Evolutionary conservation across 805 yeast species (phyloP).

Genomic region (Kuraishia ogatae): DNA sequence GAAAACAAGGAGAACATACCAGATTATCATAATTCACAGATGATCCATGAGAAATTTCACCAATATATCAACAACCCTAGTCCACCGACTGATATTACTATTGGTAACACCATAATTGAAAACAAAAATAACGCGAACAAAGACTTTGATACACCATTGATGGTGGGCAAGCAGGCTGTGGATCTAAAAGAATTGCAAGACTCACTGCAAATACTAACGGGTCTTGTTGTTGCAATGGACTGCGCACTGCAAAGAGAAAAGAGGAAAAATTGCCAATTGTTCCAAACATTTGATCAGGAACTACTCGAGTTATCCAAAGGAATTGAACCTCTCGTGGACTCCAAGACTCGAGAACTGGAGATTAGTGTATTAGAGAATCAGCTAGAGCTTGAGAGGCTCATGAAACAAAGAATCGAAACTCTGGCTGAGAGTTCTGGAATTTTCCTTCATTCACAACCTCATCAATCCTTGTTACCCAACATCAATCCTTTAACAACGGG

Average conservation of each 20-base stretch:
- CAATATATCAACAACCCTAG: neutral
- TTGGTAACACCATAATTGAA: neutral
- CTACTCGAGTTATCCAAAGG: neutral
- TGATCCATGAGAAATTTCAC: neutral
- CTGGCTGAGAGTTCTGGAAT: neutral
- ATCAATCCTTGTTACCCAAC: too few species aligned
- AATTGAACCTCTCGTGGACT: neutral
- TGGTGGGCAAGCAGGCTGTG: neutral
- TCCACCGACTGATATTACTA: too few species aligned
- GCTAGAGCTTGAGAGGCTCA: neutral
- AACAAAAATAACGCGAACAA: neutral
- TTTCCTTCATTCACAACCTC: too few species aligned
- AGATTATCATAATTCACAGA: too few species aligned
- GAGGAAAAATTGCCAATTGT: neutral
- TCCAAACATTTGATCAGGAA: neutral
- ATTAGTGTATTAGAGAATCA: neutral
- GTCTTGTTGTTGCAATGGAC: neutral
- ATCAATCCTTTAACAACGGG: too few species aligned
- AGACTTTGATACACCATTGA: neutral
- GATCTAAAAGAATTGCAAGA: neutral
- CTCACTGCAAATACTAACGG: neutral
- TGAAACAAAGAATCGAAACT: neutral
- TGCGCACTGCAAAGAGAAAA: neutral
- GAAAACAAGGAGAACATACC: neutral
- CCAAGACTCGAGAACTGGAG: neutral